Evolutionary conservation across 208 protist genomes (phyloP).

Genomic region (Crithidia bombi): DNA sequence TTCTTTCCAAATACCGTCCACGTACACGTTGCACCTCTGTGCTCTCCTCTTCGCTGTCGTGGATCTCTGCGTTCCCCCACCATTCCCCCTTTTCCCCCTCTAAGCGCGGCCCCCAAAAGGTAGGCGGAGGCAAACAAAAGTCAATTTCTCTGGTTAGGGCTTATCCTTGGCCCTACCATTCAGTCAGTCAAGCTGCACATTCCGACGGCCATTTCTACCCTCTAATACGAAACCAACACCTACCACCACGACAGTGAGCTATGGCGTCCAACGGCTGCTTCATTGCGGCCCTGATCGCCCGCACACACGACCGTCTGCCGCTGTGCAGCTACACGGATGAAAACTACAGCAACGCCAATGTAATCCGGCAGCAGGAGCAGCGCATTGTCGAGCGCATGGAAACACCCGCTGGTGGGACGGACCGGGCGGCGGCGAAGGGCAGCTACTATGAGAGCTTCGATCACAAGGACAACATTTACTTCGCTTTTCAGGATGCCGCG

Average conservation of each 20-base stretch:
- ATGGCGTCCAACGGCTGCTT: conserved; percentile 91
- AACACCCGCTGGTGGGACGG: conserved; percentile 56
- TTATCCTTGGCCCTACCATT: no score
- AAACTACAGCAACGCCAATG: conserved; percentile 78
- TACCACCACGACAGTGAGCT: not conserved
- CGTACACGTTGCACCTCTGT: no score
- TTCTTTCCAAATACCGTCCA: no score
- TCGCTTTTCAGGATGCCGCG: conserved; percentile 87
- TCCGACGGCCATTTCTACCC: not conserved
- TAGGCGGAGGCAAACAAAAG: no score
- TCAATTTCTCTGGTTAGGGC: no score
- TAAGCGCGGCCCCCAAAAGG: no score
- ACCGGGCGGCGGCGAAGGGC: conserved; percentile 52
- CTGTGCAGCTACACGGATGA: conserved; percentile 88
- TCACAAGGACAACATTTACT: conserved; percentile 90
- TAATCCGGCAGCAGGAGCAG: conserved; percentile 82
- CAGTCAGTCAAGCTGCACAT: no score
- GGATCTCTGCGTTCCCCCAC: no score
- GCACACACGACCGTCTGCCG: conserved; percentile 82
- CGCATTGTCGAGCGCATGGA: conserved; percentile 88
- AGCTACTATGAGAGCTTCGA: conserved; percentile 93
- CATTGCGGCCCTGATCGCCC: conserved; percentile 85
- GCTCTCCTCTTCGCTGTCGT: no score
- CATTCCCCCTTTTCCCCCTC: no score
- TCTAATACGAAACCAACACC: not conserved